These are phyloP conservation scores for Zymoseptoria crescenta DNA, from an alignment of 2,329 filamentous ascomycete species.

Conservation along the genomic window DNA sequence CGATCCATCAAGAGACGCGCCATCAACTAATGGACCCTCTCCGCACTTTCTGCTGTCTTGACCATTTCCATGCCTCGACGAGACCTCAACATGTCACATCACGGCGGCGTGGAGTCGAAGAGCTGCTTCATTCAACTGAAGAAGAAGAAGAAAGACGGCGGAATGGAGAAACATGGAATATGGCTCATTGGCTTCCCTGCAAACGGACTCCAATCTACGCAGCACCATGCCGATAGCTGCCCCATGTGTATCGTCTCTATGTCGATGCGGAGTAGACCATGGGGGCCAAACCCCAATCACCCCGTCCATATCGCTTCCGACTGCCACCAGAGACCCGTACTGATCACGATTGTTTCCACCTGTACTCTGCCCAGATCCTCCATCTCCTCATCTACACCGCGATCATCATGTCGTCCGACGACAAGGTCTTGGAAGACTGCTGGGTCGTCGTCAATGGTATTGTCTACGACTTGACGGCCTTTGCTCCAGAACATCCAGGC, in stretches of 20 bases:
- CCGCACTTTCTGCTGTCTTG: neutral
- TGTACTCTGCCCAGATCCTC: neutral
- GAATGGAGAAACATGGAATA: no score
- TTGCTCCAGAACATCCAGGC: slow-evolving; percentile 56
- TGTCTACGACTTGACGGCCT: slow-evolving; percentile 61
- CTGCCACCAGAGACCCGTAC: neutral
- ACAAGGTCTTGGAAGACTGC: slow-evolving; percentile 29
- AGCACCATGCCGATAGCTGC: neutral
- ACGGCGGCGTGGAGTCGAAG: neutral
- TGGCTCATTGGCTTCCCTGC: no score
- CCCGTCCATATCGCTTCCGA: neutral
- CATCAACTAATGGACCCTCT: no score
- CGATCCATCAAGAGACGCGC: neutral
- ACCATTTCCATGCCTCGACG: neutral
- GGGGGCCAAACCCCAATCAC: neutral
- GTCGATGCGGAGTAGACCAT: neutral
- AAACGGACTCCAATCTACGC: no score
- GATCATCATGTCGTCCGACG: slow-evolving; percentile 1
- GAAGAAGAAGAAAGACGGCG: neutral
- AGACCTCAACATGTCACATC: no score
- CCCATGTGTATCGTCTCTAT: neutral
- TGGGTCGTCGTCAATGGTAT: slow-evolving; percentile 63
- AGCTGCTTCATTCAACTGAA: neutral
- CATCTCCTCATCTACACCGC: neutral
- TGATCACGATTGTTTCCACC: neutral